Base-by-base conservation (phyloP, 805 yeast species). In the Saturnispora sanitii region DNA sequence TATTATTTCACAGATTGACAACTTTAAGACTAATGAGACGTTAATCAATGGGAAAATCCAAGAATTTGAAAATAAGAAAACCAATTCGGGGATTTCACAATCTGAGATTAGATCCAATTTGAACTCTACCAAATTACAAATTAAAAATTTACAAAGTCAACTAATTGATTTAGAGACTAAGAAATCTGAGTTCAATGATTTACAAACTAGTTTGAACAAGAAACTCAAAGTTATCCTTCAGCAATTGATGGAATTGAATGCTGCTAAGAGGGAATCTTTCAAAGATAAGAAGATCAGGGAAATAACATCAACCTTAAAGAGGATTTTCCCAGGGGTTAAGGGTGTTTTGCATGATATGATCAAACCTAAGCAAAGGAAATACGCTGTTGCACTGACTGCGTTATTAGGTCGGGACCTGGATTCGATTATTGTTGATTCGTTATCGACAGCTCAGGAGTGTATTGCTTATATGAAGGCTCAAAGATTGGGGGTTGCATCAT, bases 271-370 rank as follows among this genome's bases (percentile, higher is more conserved):
- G 49, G 96, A 84, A 50, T 68, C 87, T 0, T 72, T 73, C 31
- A 73, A 76, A 46, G 95, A 87, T 46, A 69, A 71, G 37, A 74
- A 69, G 46, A 61, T 83, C 32, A 67, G 90, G 41, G 95, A 87
- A 49, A 83, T 82, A 45, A 79, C 84, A 2, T 60, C 77, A 0
- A 69, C 76, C 41, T 61, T 92, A 40, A 79, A 75, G 50, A 76
- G 85, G 52, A 59, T 80, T n/a, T 73, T 82, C 47, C 92, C 95
- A 1, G 87, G 95, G 4, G 94, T 92, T 3, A 71, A 71, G 49
- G 97, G 96, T 3, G 58, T 86, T 9, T 76, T 90, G 4, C 71
- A 76, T 48, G 96, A 87, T 52, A 65, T 88, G 20, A 82, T 90
- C 35, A 75, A 76, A 42, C 95, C 96, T 17, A 68, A 74, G 40